Evolutionary conservation across 1,139 yeast species (phyloP).

Genomic region (Torulaspora globosa): DNA sequence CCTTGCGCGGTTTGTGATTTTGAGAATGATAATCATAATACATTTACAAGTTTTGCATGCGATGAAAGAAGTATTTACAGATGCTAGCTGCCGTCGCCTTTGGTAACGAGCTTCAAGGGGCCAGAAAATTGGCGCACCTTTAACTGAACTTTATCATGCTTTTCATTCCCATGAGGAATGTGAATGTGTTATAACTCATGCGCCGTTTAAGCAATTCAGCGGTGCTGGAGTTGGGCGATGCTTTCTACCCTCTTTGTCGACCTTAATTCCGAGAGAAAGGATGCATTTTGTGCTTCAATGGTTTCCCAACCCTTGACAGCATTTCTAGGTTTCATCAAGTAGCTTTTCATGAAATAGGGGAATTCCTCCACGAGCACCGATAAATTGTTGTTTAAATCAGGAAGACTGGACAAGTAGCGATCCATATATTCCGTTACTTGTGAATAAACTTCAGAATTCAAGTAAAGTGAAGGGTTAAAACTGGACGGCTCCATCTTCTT

Average conservation of each 20-base stretch:
- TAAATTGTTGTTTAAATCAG: slow-evolving; percentile 16
- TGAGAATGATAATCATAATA: not conserved
- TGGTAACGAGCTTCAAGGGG: not conserved
- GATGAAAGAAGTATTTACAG: slow-evolving; percentile 7
- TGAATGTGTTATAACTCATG: not conserved
- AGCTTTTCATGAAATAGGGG: slow-evolving; percentile 33
- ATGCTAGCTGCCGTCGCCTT: not conserved
- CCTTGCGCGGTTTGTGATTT: not conserved
- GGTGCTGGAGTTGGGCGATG: not conserved
- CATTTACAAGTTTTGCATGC: slow-evolving; percentile 6
- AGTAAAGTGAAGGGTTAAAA: slow-evolving; percentile 24
- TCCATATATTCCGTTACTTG: slow-evolving; percentile 40
- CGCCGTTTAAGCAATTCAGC: not conserved
- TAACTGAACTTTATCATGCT: not conserved
- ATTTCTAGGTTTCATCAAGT: slow-evolving; percentile 26
- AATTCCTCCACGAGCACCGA: slow-evolving; percentile 19
- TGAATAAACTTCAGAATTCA: slow-evolving; percentile 47
- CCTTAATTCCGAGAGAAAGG: slow-evolving; percentile 23
- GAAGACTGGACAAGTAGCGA: slow-evolving; percentile 22
- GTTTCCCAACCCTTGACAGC: slow-evolving; percentile 26
- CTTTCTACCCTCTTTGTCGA: slow-evolving; percentile 18
- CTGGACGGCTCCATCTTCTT: slow-evolving; percentile 24
- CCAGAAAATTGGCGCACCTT: not conserved
- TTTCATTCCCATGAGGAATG: not conserved
- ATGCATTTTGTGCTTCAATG: slow-evolving; percentile 23